Base-by-base conservation (phyloP, 768 basidiomycete species). In the Pleurotus tuber-regium region DNA sequence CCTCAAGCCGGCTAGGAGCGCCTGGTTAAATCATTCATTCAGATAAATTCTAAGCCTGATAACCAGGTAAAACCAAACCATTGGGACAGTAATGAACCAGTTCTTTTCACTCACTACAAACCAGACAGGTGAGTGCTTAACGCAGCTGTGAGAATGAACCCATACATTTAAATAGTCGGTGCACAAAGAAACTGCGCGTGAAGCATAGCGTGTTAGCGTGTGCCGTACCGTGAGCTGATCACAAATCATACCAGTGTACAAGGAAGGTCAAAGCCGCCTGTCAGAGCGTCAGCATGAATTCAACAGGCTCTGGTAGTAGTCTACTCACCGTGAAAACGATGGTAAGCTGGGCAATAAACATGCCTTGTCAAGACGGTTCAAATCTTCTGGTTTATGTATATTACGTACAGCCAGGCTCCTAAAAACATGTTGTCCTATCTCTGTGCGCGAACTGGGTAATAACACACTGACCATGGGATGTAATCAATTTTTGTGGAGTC, bases 101-200 rank as follows among this genome's bases (percentile, higher is more conserved):
- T 71, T 75, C 14, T 57, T 49, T 35, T 62, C 63, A 63, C 72
- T 71, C 50, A 75, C 72, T 75, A 42, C 12, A 29, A 9, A 31
- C 24, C 18, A 31, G 49, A 28, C 23, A 9, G 24, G 19, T 9
- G 23, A 26, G 10, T 28, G 2, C 4, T 40, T n/a, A 23, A 11
- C n/a, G 25, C n/a, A 18, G 12, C 14, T n/a, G n/a, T 0, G 28
- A 25, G 24, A 12, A 21, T 10, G 11, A 26, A 11, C 35, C 62
- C 73, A 46, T 53, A 75, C 74, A 57, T 58, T 62, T 63, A 52
- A 66, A 70, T 21, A 76, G 71, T 7, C 75, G 59, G 36, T 68
- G 65, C 12, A 70, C 68, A 38, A 72, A 70, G 63, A 71, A 71
- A 25, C 68, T 73, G 50, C 1, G 11, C 3, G 6, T 4, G 23